Base-by-base conservation (phyloP, 2,329 filamentous ascomycete species). In the Paraconiothyrium sp. region DNA sequence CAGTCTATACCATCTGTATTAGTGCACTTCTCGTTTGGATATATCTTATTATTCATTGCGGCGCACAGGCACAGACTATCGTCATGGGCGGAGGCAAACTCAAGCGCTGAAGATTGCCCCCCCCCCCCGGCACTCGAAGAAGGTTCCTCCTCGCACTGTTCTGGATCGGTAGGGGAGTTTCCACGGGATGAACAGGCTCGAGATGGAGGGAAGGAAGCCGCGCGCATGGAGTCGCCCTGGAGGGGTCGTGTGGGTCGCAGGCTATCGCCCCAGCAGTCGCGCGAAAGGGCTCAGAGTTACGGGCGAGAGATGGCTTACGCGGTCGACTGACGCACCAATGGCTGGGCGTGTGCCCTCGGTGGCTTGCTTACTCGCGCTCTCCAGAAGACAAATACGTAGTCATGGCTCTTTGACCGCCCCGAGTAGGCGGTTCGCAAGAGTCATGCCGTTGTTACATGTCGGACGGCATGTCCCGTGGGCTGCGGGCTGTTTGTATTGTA, bases 81-180 rank as follows among this genome's bases (percentile, higher is more conserved):
- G 52, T 37, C 27, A 52, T 60, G 55, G 50, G 49, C 4, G 37
- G 46, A 57, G 54, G 60, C 58, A 60, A 49, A 35, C 63, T 65
- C 63, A 65, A 65, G 60, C n/a, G 65, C 65, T 64, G 65, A 67
- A 60, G 10, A 41, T 52, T 60, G 56, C n/a, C 39, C 16, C 20
- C n/a, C 39, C 16, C 20, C n/a, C 48, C 1, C 20, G 20, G 20
- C 20, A 20, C 20, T 20, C 20, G 57, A 16, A 43, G 41, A 58
- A 47, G 20, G 24, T 48, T 52, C 35, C 34, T 54, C 32, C 16
- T 54, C 43, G 20, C 27, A 11, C 41, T 20, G 22, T 22, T 27
- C 16, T 16, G 47, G 48, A 51, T 35, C 37, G 44, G 34, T 44
- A 16, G n/a, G 39, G 52, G 11, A n/a, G 8, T 30, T 20, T 14